Evolutionary conservation across 2,329 filamentous ascomycete genomes (phyloP), one percentile per base, ranked within the genome.

Genomic region (Colletotrichum sp.): DNA sequence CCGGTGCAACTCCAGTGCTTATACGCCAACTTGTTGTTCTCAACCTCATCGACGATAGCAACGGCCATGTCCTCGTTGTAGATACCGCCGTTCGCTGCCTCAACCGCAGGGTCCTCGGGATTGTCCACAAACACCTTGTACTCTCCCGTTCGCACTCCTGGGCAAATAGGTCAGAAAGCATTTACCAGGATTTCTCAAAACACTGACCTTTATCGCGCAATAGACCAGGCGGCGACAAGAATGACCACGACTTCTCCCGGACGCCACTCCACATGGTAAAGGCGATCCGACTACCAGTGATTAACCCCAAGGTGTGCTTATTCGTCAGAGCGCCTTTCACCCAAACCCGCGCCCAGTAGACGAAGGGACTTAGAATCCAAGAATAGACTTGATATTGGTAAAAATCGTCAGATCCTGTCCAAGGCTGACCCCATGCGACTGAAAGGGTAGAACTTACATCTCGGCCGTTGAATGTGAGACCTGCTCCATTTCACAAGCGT

Each of bases 1-100:
- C 67, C 67, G 10, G 34, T 70, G 26, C 67, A 70, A 57, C 67
- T 62, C 55, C 67, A 70, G 18, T 70, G 67, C 34, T 44, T 44
- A 12, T 44, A 70, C 5, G 52, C 55, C 13, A 70, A 10, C 3
- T 49, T 70, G 9, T 44, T 70, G 8, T 62, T 62, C 34, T 70
- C 55, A 55, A 62, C 67, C 16, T 70, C 55, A 21, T 70, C 55
- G 9, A 70, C 55, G 9, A 70, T 62, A 15, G 55, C 55, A 49
- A 70, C 67, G 8, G 34, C 34, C 67, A 70, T 70, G n/a, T 70
- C 67, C 13, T 70, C 34, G 16, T 70, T 62, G 13, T 62, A 70
- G 24, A 60, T 70, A 10, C 67, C 55, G 4, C 36, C 34, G 1
- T 49, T 15, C 10, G 67, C 55, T n/a, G 67, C 52, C 55, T 70